Evolutionary conservation across 2,329 filamentous ascomycete genomes (phyloP).

Genomic region (Aspergillus fumigatus): DNA sequence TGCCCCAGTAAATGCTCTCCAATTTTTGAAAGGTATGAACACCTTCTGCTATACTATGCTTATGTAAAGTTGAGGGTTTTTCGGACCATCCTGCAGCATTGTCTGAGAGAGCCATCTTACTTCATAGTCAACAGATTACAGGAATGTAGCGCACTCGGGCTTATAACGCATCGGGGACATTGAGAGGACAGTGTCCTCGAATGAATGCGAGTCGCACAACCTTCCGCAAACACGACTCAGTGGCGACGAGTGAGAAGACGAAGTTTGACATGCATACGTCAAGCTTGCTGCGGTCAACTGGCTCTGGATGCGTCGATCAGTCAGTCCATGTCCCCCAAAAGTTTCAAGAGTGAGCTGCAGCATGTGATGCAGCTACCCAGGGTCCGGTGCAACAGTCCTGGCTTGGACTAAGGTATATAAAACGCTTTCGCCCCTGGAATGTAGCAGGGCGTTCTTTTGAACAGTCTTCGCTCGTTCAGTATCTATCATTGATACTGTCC

Average conservation of each 20-base stretch:
- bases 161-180: background rate
- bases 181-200: background rate
- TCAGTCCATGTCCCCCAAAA: background rate
- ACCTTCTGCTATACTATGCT: background rate
- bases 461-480: background rate
- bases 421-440: background rate
- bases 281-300: background rate
- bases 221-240: background rate
- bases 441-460: background rate
- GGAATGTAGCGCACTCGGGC: background rate
- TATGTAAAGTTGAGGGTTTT: background rate
- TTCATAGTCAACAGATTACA: background rate
- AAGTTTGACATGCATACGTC: background rate
- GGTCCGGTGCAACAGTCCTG: background rate
- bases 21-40: background rate
- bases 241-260: background rate
- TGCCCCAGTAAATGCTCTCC: background rate
- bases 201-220: background rate
- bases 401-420: background rate
- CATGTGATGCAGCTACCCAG: background rate
- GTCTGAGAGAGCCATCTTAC: background rate
- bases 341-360: background rate
- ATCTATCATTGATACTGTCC: background rate
- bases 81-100: background rate
- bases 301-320: background rate